Evolutionary conservation across 306 rosid genomes (phyloP).

Genomic region (Prunus armeniaca): DNA sequence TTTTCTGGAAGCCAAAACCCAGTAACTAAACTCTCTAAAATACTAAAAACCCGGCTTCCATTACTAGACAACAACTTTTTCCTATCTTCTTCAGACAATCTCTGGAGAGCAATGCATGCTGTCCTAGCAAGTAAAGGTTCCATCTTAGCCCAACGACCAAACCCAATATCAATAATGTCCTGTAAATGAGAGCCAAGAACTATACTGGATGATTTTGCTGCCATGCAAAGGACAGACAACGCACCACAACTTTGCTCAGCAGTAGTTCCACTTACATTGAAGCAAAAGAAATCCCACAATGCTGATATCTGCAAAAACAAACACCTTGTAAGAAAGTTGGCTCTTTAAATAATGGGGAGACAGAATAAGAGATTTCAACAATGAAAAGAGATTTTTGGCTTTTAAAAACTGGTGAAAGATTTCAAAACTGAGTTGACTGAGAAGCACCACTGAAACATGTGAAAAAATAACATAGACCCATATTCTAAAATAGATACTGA

Average conservation of each 20-base stretch:
- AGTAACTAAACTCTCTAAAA: constrained; percentile 68
- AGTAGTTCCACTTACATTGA: constrained; percentile 83
- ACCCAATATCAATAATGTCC: constrained; percentile 90
- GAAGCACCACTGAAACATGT: neutral
- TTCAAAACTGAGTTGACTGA: neutral
- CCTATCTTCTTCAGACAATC: constrained; percentile 81
- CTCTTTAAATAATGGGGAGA: constrained; percentile 4
- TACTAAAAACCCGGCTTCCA: constrained; percentile 61
- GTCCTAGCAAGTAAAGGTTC: constrained; percentile 95
- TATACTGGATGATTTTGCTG: constrained; percentile 69
- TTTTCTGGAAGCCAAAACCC: constrained; percentile 79
- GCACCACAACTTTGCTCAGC: constrained; percentile 95
- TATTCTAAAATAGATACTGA: neutral
- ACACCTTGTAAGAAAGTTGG: constrained; percentile 18
- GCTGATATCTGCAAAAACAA: constrained; percentile 62
- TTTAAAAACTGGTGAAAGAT: neutral
- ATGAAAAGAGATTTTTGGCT: neutral
- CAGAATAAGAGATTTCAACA: neutral
- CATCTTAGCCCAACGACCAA: constrained; percentile 95
- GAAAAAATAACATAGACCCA: neutral
- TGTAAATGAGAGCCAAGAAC: constrained; percentile 79
- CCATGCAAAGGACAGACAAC: constrained; percentile 87
- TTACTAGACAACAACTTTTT: constrained; percentile 59
- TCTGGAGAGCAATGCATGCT: constrained; percentile 80
- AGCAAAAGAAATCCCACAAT: constrained; percentile 95